These are phyloP conservation scores for Taphrina deformans DNA, from an alignment of 1,139 yeast genomes.

Conservation along the genomic window DNA sequence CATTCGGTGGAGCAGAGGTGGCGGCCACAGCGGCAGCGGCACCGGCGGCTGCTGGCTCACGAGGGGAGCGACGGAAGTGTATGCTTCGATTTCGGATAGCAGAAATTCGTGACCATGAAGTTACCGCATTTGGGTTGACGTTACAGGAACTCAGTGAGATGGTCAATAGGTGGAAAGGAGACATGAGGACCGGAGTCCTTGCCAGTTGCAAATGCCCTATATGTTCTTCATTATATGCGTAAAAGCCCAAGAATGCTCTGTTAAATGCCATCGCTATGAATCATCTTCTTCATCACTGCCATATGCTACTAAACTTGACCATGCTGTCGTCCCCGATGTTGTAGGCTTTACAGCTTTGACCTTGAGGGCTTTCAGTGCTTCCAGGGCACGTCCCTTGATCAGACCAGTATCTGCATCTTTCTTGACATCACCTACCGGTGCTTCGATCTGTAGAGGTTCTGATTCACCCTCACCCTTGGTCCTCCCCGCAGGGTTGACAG, in stretches of 20 bases:
- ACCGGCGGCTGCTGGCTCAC: too few relatives aligned
- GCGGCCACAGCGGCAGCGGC: neutral
- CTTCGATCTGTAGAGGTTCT: neutral
- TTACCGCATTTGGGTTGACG: too few relatives aligned
- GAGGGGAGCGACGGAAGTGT: too few relatives aligned
- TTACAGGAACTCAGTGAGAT: too few relatives aligned
- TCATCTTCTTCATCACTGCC: conserved; percentile 26
- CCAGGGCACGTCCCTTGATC: conserved; percentile 17
- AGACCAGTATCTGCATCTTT: neutral
- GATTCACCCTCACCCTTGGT: neutral
- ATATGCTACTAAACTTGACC: conserved; percentile 16
- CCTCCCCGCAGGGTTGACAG: conserved; percentile 36
- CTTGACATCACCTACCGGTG: neutral
- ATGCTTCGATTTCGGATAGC: too few relatives aligned
- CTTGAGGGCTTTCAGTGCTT: conserved; percentile 21
- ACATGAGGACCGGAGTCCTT: neutral
- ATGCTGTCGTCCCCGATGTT: neutral
- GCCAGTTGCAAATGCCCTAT: too few relatives aligned
- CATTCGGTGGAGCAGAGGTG: neutral
- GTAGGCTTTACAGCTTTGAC: neutral
- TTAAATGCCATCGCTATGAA: conserved; percentile 6
- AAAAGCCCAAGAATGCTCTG: neutral
- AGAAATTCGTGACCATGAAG: too few relatives aligned
- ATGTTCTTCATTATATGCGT: too few relatives aligned
- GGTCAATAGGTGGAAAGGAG: neutral